Percentiles rank a stretch among this genome's conserved stretches.
phyloP scores from a whole-genome alignment of 768 basidiomycete species.

The Cystobasidium onofrii region DNA sequence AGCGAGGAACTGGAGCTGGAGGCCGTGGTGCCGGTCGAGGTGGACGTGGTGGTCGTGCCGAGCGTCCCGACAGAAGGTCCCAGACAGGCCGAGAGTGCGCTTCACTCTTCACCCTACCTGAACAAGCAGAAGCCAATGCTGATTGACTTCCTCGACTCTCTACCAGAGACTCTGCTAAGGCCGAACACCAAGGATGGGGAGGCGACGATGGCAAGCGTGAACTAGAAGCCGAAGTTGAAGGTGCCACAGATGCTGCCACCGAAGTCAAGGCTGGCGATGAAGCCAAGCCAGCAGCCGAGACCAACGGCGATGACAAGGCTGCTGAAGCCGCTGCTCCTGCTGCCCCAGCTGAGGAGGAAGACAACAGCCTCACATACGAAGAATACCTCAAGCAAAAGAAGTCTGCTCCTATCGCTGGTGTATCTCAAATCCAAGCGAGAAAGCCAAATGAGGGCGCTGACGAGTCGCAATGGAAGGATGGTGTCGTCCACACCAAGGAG shows the following conservation, averaged over 20 bases:
- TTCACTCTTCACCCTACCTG: neutral
- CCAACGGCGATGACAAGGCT: conserved; percentile 17
- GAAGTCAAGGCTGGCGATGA: conserved; percentile 41
- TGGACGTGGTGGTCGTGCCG: conserved; percentile 1
- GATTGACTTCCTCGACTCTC: neutral
- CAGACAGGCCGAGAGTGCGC: conserved; percentile 21
- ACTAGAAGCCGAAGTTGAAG: conserved; percentile 69
- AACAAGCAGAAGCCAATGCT: neutral
- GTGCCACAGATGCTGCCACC: conserved; percentile 47
- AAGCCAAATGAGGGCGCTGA: conserved; percentile 75
- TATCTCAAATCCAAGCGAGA: conserved; percentile 46
- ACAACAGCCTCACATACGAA: conserved; percentile 86
- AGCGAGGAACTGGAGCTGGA: neutral
- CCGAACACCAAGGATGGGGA: conserved; percentile 89
- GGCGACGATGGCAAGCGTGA: conserved; percentile 79
- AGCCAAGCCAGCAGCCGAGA: conserved; percentile 28
- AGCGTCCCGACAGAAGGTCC: conserved; percentile 25
- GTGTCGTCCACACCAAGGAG: conserved; percentile 53
- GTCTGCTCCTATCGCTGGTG: conserved; percentile 64
- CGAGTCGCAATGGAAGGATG: conserved; percentile 45
- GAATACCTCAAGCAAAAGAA: conserved; percentile 75
- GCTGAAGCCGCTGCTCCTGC: conserved; percentile 37
- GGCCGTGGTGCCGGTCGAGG: conserved; percentile 8
- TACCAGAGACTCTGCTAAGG: conserved; percentile 83
- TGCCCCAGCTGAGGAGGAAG: conserved; percentile 61